Conservation (phyloP, 768 basidiomycete species). For the Rhizopogon sp. region DNA sequence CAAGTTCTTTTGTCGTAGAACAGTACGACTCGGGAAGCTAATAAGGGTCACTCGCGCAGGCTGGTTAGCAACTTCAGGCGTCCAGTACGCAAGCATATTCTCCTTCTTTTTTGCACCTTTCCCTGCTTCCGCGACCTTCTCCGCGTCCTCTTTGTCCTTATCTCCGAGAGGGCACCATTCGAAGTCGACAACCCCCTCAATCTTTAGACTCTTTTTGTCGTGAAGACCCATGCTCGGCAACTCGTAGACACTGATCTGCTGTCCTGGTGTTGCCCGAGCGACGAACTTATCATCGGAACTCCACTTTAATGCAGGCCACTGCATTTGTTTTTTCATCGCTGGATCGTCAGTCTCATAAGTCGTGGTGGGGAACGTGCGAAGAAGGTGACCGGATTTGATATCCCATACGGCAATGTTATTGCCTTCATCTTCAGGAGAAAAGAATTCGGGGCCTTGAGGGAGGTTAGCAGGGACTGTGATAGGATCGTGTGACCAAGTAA, state of each 20-base stretch:
- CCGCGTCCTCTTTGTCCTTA: slow-evolving; percentile 73
- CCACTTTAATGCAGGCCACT: slow-evolving; percentile 97
- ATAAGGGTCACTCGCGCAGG: slow-evolving; percentile 95
- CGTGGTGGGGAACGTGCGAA: slow-evolving; percentile 84
- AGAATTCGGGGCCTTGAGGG: slow-evolving; percentile 76
- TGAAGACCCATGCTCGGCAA: slow-evolving; percentile 91
- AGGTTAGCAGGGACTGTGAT: slow-evolving; percentile 82
- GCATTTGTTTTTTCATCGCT: slow-evolving; percentile 72
- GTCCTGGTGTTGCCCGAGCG: slow-evolving; percentile 81
- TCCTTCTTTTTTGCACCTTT: slow-evolving; percentile 69
- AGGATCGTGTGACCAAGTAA: slow-evolving; percentile 96
- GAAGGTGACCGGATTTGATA: slow-evolving; percentile 85
- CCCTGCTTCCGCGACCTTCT: slow-evolving; percentile 33
- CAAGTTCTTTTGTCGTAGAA: slow-evolving; percentile 90
- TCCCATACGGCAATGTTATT: slow-evolving; percentile 99
- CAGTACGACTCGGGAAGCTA: slow-evolving; percentile 77
- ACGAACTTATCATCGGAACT: slow-evolving; percentile 95
- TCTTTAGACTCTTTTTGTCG: slow-evolving; percentile 95
- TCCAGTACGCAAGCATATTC: slow-evolving; percentile 97
- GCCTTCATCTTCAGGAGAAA: slow-evolving; percentile 93
- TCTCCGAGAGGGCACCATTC: slow-evolving; percentile 97
- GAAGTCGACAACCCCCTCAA: slow-evolving; percentile 96
- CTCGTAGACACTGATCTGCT: slow-evolving; percentile 96
- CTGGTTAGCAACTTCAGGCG: slow-evolving; percentile 92
- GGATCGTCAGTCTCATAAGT: slow-evolving; percentile 52